Base-by-base conservation (phyloP, 352 stramenopile genomes). In the Phytophthora tentaculata region DNA sequence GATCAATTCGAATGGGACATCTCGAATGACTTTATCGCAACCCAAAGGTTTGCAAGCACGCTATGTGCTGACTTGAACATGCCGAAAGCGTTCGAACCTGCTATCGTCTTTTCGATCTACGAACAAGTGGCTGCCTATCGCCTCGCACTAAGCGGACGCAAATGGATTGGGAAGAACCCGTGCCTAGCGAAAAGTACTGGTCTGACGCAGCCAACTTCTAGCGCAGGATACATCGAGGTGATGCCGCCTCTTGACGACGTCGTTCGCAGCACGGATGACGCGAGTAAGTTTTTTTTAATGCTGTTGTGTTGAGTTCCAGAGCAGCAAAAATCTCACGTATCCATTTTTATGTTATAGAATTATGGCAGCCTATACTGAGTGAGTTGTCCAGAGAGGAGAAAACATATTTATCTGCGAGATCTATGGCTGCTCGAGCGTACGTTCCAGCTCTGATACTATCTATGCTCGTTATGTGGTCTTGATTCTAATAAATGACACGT, bases 1-100 rank as follows among this genome's bases (percentile, higher is more conserved):
- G 86, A 94, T 67, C 86, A 92, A 61, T 90, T 94, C 26, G 86
- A 94, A 56, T 94, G 86, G 86, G 84, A 94, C 53, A 83, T 91
- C 29, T 82, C 71, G 32, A 85, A 80, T 39, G 71, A 83, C 49
- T 85, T 77, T 44, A 59, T 64, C 37, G 71, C 80, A 7, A 77
- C 75, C 5, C 73, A 91, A 49, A 56, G 56, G 6, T 94, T 94
- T 62, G 84, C 86, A 1, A 63, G 47, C 43, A 83, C 72, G 49
- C 60, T 94, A 19, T 89, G 82, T 37, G 61, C 65, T 49, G 86
- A 94, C 22, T 58, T 94, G 45, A 84, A 83, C 50, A 65, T 94
- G 45, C 75, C 86, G 0, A 56, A 56, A 10, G 23, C 59, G 13
- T 91, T 94, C 53, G 79, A 91, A 50, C 69, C 74, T 8, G 86